These are phyloP conservation scores for Aspergillus sp. DNA, from an alignment of 2,329 filamentous ascomycete genomes.

Conservation along the genomic window DNA sequence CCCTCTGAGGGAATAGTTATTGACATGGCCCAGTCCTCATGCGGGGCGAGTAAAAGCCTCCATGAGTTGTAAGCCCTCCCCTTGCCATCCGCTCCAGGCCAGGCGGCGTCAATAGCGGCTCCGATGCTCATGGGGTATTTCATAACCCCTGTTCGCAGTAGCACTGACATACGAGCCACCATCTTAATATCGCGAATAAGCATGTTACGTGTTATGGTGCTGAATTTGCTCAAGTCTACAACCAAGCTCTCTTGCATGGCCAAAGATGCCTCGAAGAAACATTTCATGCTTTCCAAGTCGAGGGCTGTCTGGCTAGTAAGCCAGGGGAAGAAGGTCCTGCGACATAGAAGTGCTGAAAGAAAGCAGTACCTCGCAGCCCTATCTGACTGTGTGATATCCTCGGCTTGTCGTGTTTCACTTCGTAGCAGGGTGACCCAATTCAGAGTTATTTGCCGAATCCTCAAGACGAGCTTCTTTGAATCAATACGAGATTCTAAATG, in stretches of 20 bases:
- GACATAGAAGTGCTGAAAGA: slow-evolving; percentile 58
- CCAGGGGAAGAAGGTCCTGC: slow-evolving; percentile 43
- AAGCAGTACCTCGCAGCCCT: slow-evolving; percentile 50
- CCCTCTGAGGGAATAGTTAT: slow-evolving; percentile 26
- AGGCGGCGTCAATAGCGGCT: slow-evolving; percentile 41
- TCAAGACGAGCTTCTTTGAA: slow-evolving; percentile 38
- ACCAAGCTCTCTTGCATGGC: slow-evolving; percentile 51
- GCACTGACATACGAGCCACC: slow-evolving; percentile 35
- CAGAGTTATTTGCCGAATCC: slow-evolving; percentile 45
- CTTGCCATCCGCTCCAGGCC: slow-evolving; percentile 39
- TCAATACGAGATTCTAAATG: slow-evolving; percentile 14
- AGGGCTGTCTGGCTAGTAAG: slow-evolving; percentile 9
- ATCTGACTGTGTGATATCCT: slow-evolving; percentile 39
- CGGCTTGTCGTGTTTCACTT: slow-evolving; percentile 43
- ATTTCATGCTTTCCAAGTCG: slow-evolving; percentile 13
- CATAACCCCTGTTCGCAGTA: slow-evolving; percentile 39
- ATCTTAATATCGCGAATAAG: slow-evolving; percentile 52
- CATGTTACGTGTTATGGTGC: slow-evolving; percentile 35
- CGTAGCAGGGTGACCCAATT: slow-evolving; percentile 54
- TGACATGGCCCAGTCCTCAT: slow-evolving; percentile 37
- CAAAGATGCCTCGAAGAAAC: slow-evolving; percentile 43
- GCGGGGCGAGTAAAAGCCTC: slow-evolving; percentile 18
- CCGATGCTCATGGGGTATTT: slow-evolving; percentile 28
- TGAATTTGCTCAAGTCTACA: slow-evolving; percentile 37
- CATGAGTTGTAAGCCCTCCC: slow-evolving; percentile 20